A percentile compares a stretch with the other conserved stretches of the same genome.
These are phyloP conservation scores for Eucalyptus grandis DNA, from an alignment of 345 rosid species.

Conservation along the genomic window DNA sequence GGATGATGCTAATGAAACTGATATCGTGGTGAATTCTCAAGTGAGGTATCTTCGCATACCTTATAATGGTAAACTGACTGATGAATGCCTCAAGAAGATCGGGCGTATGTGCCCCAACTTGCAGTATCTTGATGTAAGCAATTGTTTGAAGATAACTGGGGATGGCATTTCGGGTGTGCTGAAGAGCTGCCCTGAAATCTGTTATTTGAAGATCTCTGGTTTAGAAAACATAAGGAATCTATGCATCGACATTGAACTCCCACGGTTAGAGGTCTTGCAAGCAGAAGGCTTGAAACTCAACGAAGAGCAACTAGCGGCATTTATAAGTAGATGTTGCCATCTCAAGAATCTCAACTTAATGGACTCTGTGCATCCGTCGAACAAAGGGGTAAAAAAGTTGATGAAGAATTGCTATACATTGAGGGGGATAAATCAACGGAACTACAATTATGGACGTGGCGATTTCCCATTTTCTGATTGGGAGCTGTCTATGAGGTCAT, in stretches of 20 bases:
- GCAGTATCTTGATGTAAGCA: too few species aligned
- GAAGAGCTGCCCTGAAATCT: conserved; percentile 20
- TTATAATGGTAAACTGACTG: conserved; percentile 27
- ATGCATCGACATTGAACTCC: conserved; percentile 24
- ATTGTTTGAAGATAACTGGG: too few species aligned
- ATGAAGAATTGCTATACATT: conserved; percentile 29
- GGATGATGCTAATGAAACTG: conserved; percentile 8
- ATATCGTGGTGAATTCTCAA: conserved; percentile 7
- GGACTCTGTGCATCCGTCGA: conserved; percentile 34
- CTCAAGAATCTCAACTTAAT: conserved; percentile 33
- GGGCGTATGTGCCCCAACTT: not conserved
- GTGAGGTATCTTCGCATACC: conserved; percentile 32
- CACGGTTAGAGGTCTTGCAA: conserved; percentile 40
- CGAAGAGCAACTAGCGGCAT: conserved; percentile 18
- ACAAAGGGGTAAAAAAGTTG: conserved; percentile 37
- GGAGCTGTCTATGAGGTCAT: conserved; percentile 47
- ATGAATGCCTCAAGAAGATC: conserved; percentile 27
- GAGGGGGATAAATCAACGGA: conserved; percentile 36
- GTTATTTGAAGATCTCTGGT: conserved; percentile 25
- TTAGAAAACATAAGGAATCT: conserved; percentile 26
- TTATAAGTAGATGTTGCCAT: conserved; percentile 34
- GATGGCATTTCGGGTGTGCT: too few species aligned
- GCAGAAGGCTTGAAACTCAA: conserved; percentile 25
- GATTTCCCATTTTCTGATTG: not conserved
- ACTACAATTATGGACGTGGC: not conserved